Evolutionary conservation across 495 filamentous ascomycete species (phyloP).

Genomic region (Daldinia decipiens): DNA sequence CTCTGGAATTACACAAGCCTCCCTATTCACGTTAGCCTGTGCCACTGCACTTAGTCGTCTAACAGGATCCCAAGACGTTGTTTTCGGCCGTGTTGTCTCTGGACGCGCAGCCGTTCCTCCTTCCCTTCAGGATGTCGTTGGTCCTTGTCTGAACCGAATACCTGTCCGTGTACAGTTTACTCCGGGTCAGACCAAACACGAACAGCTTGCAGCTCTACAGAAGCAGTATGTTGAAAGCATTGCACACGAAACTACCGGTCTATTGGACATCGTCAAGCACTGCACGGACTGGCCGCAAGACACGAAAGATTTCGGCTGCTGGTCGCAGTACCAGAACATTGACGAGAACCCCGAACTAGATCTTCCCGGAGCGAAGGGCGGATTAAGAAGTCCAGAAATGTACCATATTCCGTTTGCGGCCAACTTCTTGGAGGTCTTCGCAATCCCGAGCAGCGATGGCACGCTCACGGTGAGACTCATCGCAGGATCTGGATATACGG

Average conservation of each 20-base stretch:
- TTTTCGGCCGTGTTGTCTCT: background rate
- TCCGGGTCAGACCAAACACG: background rate
- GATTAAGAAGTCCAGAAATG: background rate
- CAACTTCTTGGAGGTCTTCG: background rate
- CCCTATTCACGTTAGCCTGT: background rate
- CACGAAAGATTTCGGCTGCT: background rate
- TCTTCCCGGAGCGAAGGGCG: background rate
- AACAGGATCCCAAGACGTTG: background rate
- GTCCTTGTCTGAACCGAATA: background rate
- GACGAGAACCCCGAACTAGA: background rate
- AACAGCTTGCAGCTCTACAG: background rate
- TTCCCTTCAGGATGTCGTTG: background rate
- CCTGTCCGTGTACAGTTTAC: background rate
- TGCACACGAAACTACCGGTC: background rate
- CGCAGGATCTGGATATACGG: background rate
- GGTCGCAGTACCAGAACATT: constrained; percentile 1
- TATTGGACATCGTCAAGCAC: background rate
- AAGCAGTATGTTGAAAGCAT: background rate
- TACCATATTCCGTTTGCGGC: constrained; percentile 2
- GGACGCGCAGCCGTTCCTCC: background rate
- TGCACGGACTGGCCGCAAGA: background rate
- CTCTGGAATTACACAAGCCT: background rate
- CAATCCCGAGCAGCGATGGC: background rate
- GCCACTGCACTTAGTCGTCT: background rate
- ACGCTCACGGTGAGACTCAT: constrained; percentile 1